Evolutionary conservation across 257 asterid genomes (phyloP).

Genomic region (Solanum chilense): DNA sequence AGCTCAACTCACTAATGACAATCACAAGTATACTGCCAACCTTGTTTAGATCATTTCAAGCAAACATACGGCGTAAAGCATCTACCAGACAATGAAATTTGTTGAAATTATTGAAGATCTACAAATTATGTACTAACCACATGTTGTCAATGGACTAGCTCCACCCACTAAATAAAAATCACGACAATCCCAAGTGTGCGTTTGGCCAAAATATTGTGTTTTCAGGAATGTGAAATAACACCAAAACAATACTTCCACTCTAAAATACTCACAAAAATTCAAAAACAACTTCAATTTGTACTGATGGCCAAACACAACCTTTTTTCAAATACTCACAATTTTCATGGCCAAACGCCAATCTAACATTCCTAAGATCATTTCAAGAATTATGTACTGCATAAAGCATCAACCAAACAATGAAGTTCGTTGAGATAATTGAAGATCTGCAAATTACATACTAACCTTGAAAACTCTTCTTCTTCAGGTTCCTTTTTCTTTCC

Average conservation of each 20-base stretch:
- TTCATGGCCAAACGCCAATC: background rate
- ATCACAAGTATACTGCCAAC: background rate
- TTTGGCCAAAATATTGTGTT: background rate
- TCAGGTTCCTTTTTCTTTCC: conserved; percentile 62
- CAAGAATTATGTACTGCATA: background rate
- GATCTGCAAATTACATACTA: background rate
- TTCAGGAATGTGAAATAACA: background rate
- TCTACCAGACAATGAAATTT: background rate
- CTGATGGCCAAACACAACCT: background rate
- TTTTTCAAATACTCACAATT: background rate
- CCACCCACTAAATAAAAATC: background rate
- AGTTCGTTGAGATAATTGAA: background rate
- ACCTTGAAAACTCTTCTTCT: conserved; percentile 73
- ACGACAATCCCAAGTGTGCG: background rate
- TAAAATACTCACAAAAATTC: background rate
- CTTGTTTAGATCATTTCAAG: background rate
- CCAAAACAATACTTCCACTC: background rate
- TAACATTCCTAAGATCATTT: background rate
- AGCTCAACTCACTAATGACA: background rate
- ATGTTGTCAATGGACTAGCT: background rate
- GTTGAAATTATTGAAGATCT: background rate
- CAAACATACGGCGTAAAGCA: background rate
- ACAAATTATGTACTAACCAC: conserved; percentile 27
- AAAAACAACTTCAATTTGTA: background rate
- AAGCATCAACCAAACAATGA: background rate